Evolutionary conservation across 2,329 filamentous ascomycete genomes (phyloP), one percentile per base, ranked within the genome.

Genomic region (Fusarium tupiense): DNA sequence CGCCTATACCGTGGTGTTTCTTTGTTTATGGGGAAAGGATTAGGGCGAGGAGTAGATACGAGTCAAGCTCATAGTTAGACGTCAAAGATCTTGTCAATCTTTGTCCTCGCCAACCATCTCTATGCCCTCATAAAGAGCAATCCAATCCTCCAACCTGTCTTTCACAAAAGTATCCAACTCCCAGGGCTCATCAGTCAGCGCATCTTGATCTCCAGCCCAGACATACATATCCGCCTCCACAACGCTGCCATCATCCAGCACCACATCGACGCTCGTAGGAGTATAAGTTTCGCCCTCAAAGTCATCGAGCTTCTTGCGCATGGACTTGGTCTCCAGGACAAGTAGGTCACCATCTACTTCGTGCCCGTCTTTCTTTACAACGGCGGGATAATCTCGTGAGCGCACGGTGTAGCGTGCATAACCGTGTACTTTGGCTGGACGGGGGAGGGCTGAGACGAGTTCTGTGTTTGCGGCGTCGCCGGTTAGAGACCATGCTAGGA

Each of bases 161-260:
- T 43, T 33, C 4, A 31, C 37, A 3, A 43, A 57, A 40, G 8
- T 13, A 13, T 79, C 56, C 6, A 81, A 54, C 1, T 76, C 68
- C 81, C 80, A 82, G 1, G 76, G 58, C 22, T 76, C 62, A 6
- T 20, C 16, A 1, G 71, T 72, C 6, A 81, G 10, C 5, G 46
- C 37, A 6, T 69, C 62, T 12, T 16, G 5, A 5, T 78, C 70
- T 0, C 78, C 76, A 38, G 70, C 60, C 81, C 79, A 82, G 1
- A 82, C 13, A 58, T 82, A 82, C n/a, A 82, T 74, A 43, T 82
- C 80, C 1, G 71, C 80, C 8, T 81, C 71, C 3, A 79, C 52
- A 6, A 29, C 67, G 6, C 70, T 63, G 6, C 71, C 64, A 4
- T 62, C 63, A 3, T 75, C 53, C 26, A 78, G 26, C 3, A 50